phyloP scores from a whole-genome alignment of 495 filamentous ascomycete genomes.

The Aspergillus leporis region DNA sequence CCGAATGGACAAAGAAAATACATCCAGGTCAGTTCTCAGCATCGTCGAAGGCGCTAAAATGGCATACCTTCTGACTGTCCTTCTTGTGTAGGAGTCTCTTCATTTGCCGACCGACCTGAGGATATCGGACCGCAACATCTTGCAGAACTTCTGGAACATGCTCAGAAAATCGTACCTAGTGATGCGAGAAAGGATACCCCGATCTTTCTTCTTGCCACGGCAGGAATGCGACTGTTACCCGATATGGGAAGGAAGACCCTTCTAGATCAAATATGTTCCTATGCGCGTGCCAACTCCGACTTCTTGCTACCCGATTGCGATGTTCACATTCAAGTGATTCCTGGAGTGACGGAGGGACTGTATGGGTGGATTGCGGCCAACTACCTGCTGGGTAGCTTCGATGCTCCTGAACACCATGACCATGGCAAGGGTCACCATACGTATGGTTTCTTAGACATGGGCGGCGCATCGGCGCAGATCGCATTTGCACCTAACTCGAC shows the following conservation, averaged over 20 bases:
- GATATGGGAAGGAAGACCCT: constrained; percentile 68
- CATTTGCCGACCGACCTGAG: constrained; percentile 75
- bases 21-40: constrained; percentile 62
- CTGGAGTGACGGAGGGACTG: constrained; percentile 93
- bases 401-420: constrained; percentile 69
- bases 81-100: constrained; percentile 69
- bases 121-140: constrained; percentile 82
- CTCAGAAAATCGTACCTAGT: constrained; percentile 75
- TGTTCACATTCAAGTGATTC: constrained; percentile 90
- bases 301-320: constrained; percentile 90
- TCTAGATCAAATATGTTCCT: constrained; percentile 78
- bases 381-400: constrained; percentile 91
- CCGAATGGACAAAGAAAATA: constrained; percentile 91
- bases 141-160: constrained; percentile 75
- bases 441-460: constrained; percentile 98
- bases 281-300: constrained; percentile 72
- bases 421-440: constrained; percentile 91
- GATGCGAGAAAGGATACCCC: constrained; percentile 81
- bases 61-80: background rate
- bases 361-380: constrained; percentile 99
- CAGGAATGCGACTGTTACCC: constrained; percentile 92
- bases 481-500: constrained; percentile 95
- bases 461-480: constrained; percentile 94
- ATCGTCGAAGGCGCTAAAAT: background rate
- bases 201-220: constrained; percentile 92